These are phyloP conservation scores for Boletus rubropictus DNA, from an alignment of 768 basidiomycete species.

Conservation along the genomic window DNA sequence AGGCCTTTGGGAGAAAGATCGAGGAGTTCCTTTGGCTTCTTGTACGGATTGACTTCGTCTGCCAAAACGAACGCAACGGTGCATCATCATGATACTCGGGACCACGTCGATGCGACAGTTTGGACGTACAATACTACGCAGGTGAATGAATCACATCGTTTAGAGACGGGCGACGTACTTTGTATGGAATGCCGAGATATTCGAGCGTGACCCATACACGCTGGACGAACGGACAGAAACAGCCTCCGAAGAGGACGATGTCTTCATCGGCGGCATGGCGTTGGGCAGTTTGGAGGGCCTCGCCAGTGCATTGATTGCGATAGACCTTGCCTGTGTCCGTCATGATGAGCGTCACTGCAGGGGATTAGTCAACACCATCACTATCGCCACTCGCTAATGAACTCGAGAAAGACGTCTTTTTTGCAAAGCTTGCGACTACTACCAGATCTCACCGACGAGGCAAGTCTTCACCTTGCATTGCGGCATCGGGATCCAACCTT, in stretches of 20 bases:
- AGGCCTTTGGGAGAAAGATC: conserved; percentile 78
- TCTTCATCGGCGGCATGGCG: conserved; percentile 43
- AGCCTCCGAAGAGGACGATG: conserved; percentile 64
- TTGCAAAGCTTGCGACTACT: conserved; percentile 18
- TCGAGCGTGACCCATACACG: conserved; percentile 75
- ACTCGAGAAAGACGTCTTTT: conserved; percentile 5
- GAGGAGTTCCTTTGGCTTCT: conserved; percentile 74
- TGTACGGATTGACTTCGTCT: conserved; percentile 83
- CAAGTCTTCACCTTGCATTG: neutral
- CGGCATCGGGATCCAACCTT: neutral
- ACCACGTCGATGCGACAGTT: neutral
- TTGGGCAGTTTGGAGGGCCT: conserved; percentile 52
- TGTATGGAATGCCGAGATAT: conserved; percentile 63
- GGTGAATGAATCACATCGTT: neutral
- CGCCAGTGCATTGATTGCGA: conserved; percentile 39
- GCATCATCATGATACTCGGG: neutral
- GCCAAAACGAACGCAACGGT: neutral
- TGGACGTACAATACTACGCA: conserved; percentile 36
- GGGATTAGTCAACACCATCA: too few relatives aligned
- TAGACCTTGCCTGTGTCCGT: conserved; percentile 38
- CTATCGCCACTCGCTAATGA: conserved; percentile 1
- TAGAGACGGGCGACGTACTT: conserved; percentile 35
- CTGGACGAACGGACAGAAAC: conserved; percentile 81
- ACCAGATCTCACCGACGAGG: conserved; percentile 24
- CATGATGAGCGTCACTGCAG: conserved; percentile 4